Percentiles rank a stretch among this genome's conserved stretches.
Evolutionary conservation across 2,329 filamentous ascomycete species (phyloP).

Genomic region (Daldinia sp.): DNA sequence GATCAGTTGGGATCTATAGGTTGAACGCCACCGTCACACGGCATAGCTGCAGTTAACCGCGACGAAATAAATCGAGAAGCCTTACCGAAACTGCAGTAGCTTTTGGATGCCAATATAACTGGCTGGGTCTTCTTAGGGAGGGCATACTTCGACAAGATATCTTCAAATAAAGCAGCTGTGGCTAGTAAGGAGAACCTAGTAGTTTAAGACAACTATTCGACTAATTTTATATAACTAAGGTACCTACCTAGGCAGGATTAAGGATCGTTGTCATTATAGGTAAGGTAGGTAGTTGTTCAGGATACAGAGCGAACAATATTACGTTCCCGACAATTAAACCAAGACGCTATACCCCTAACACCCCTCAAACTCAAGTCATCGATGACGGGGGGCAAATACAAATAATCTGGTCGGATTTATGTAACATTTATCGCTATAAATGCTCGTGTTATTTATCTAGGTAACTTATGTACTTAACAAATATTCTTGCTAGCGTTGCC

Average conservation of each 20-base stretch:
- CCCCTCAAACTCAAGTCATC: no score
- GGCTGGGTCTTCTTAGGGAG: neutral
- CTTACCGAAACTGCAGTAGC: neutral
- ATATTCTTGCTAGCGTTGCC: constrained; percentile 59
- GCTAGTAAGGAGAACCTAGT: no score
- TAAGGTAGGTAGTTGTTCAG: no score
- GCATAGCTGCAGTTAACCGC: neutral
- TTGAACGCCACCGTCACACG: neutral
- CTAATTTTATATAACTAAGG: no score
- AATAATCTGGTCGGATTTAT: neutral
- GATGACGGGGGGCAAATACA: neutral
- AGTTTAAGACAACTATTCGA: no score
- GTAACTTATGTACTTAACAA: constrained; percentile 51
- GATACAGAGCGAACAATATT: no score
- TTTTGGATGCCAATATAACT: neutral
- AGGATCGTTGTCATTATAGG: no score
- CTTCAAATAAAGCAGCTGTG: neutral
- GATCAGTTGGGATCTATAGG: neutral
- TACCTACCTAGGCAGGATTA: no score
- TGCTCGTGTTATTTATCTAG: neutral
- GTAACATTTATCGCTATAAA: neutral
- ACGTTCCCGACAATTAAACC: no score
- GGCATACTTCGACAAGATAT: neutral
- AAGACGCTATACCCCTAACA: no score
- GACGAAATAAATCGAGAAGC: neutral